Percentiles rank a stretch among this genome's conserved stretches.
Conservation (phyloP, 352 stramenopile species). For the Phytophthora europaea region DNA sequence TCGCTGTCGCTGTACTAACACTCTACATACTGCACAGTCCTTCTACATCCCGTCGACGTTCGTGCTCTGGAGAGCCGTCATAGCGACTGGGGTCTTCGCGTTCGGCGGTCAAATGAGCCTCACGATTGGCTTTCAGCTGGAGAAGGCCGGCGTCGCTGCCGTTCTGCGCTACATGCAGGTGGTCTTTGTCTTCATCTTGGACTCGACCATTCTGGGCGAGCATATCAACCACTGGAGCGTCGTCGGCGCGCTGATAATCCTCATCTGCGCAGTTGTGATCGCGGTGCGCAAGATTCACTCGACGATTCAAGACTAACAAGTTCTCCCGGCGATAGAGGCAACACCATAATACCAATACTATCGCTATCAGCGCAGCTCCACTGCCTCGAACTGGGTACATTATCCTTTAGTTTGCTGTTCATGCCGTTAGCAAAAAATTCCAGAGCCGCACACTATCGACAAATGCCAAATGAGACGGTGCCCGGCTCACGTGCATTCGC, state of each 20-base stretch:
- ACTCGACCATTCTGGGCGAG: slow-evolving; percentile 66
- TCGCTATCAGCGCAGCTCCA: too few relatives aligned
- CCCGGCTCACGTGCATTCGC: slow-evolving; percentile 5
- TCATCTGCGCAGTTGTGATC: slow-evolving; percentile 56
- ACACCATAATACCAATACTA: too few relatives aligned
- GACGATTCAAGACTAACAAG: neutral
- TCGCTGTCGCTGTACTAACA: neutral
- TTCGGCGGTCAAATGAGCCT: slow-evolving; percentile 74
- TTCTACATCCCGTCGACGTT: slow-evolving; percentile 46
- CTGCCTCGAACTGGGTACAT: neutral
- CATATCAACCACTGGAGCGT: slow-evolving; percentile 65
- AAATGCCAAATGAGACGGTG: neutral
- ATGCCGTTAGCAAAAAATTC: neutral
- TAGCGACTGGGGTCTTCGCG: slow-evolving; percentile 50
- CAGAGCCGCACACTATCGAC: neutral
- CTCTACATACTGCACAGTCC: slow-evolving; percentile 4
- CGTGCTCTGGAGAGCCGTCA: slow-evolving; percentile 52
- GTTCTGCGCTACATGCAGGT: slow-evolving; percentile 77
- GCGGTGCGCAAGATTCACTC: slow-evolving; percentile 46
- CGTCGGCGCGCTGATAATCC: slow-evolving; percentile 63
- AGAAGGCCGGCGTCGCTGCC: slow-evolving; percentile 67
- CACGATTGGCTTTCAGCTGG: slow-evolving; percentile 77
- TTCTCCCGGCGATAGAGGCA: too few relatives aligned
- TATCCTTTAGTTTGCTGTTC: neutral
- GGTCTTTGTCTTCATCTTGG: slow-evolving; percentile 73